phyloP scores from a whole-genome alignment of 176 grass and related monocot genomes.

The Lolium multiflorum region DNA sequence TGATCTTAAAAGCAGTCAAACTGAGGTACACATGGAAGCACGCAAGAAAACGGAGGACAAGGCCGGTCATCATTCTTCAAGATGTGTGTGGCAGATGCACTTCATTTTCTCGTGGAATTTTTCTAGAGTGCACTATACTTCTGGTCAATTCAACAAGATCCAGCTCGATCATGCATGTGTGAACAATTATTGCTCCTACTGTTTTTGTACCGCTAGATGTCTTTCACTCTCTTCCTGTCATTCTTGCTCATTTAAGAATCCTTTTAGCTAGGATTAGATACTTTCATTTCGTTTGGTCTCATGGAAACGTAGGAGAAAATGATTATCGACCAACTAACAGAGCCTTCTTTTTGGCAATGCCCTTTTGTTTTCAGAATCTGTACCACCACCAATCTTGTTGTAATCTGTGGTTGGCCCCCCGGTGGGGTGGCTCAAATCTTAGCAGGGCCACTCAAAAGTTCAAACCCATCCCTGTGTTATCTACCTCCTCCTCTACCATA shows the following conservation, averaged over 20 bases:
- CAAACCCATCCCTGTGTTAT: conserved; percentile 13
- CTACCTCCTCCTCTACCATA: conserved; percentile 5
- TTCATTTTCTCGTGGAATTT: conserved; percentile 6
- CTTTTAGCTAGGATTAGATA: not conserved
- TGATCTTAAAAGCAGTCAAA: not conserved
- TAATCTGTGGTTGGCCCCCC: conserved; percentile 17
- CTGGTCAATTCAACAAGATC: not conserved
- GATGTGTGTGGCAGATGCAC: conserved; percentile 2
- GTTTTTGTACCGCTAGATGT: not conserved
- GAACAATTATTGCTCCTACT: not conserved
- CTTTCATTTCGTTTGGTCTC: not conserved
- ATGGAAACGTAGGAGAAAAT: not conserved
- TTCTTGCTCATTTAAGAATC: conserved; percentile 1
- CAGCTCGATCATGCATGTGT: not conserved
- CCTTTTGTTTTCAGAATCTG: conserved; percentile 38
- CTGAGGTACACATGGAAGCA: not conserved
- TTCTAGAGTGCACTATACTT: not conserved
- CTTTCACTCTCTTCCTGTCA: not conserved
- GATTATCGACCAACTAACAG: conserved; percentile 12
- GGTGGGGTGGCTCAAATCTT: conserved; percentile 42
- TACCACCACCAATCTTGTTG: conserved; percentile 43
- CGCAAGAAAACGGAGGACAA: conserved; percentile 4
- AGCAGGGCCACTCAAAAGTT: conserved; percentile 25
- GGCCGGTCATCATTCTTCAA: not conserved
- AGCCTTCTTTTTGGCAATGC: conserved; percentile 29